These are phyloP conservation scores for Fusarium sacchari DNA, from an alignment of 2,329 filamentous ascomycete species.

Conservation along the genomic window DNA sequence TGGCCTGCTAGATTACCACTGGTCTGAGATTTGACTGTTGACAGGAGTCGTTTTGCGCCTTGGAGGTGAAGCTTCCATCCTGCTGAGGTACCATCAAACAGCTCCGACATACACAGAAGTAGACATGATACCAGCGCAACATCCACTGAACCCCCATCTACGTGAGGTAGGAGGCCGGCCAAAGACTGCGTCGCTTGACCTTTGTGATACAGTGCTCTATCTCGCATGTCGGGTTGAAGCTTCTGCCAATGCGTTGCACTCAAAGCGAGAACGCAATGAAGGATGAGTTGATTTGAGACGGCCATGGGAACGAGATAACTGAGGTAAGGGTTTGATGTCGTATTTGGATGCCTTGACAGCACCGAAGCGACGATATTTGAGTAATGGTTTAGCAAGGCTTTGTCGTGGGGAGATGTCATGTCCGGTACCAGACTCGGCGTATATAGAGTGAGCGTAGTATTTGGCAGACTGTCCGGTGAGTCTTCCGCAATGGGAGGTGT, in stretches of 20 bases:
- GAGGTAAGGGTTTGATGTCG: neutral
- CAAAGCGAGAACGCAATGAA: neutral
- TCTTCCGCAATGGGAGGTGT: neutral
- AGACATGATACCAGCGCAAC: neutral
- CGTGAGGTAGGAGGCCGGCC: neutral
- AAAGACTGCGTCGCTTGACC: neutral
- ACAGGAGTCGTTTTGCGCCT: neutral
- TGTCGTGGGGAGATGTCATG: constrained; percentile 4
- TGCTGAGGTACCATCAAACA: neutral
- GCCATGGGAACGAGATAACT: constrained; percentile 8
- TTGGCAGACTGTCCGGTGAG: neutral
- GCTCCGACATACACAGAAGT: neutral
- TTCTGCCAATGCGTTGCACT: constrained; percentile 11
- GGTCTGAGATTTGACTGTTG: neutral
- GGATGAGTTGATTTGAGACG: neutral
- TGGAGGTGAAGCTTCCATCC: neutral
- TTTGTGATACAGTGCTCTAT: neutral
- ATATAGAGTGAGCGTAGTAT: neutral
- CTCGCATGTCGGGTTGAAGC: constrained; percentile 6
- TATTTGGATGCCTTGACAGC: neutral
- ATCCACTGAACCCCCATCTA: neutral
- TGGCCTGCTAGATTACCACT: neutral
- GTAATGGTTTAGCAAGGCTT: neutral
- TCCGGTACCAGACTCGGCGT: neutral
- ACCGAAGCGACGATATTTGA: neutral